phyloP scores from a whole-genome alignment of 2,329 filamentous ascomycete genomes.

The Epichloe glyceriae region DNA sequence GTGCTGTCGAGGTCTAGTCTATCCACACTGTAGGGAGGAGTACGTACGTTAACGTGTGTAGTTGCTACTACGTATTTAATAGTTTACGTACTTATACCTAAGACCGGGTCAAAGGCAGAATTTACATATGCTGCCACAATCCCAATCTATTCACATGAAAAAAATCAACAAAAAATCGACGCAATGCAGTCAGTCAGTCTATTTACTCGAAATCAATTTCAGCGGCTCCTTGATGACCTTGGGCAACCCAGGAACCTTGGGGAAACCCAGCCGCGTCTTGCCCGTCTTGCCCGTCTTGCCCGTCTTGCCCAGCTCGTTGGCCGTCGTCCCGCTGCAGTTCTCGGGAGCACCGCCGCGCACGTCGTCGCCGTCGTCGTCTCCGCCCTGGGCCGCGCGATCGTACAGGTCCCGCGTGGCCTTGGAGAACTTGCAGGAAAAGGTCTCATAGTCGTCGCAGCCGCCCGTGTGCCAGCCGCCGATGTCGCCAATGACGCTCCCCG shows the following conservation, averaged over 20 bases:
- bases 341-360: constrained; percentile 3
- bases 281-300: neutral
- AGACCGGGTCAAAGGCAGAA: too few species aligned
- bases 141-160: too few species aligned
- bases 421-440: constrained; percentile 5
- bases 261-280: neutral
- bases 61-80: too few species aligned
- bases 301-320: neutral
- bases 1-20: too few species aligned
- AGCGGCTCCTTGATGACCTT: constrained; percentile 1
- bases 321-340: neutral
- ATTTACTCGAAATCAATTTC: too few species aligned
- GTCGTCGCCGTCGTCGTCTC: neutral
- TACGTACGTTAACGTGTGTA: too few species aligned
- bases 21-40: too few species aligned
- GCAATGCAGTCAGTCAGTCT: too few species aligned
- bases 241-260: neutral
- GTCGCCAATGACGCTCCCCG: constrained; percentile 5
- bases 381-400: neutral
- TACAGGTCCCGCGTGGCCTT: constrained; percentile 1
- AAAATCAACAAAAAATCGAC: too few species aligned
- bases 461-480: constrained; percentile 8
- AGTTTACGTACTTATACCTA: too few species aligned
- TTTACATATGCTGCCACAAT: too few species aligned
- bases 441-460: constrained; percentile 7